These are phyloP conservation scores for Globisporangium radiosum DNA, from an alignment of 352 stramenopile species.

Conservation along the genomic window DNA sequence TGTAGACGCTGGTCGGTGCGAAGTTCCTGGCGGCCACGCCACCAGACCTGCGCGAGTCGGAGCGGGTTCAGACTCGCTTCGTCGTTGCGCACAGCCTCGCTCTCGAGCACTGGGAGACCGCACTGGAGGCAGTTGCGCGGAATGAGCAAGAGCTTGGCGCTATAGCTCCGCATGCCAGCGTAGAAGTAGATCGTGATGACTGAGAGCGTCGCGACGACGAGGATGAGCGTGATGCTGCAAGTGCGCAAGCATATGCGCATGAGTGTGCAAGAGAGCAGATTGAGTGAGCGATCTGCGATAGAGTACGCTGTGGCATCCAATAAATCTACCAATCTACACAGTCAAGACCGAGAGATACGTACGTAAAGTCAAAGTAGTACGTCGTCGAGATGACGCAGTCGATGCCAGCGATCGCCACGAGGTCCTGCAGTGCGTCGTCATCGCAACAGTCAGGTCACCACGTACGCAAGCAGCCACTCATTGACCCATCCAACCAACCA, in stretches of 20 bases:
- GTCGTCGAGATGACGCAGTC: slow-evolving; percentile 69
- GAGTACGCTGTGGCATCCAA: not conserved
- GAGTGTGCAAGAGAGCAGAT: not conserved
- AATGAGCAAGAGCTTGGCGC: slow-evolving; percentile 54
- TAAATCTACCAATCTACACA: no score
- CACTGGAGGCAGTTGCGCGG: slow-evolving; percentile 65
- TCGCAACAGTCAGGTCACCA: not conserved
- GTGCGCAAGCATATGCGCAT: not conserved
- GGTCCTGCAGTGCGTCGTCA: slow-evolving; percentile 28
- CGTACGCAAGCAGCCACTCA: no score
- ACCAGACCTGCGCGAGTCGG: slow-evolving; percentile 36
- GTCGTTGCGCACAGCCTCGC: slow-evolving; percentile 41
- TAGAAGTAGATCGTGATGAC: slow-evolving; percentile 64
- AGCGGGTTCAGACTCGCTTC: slow-evolving; percentile 53
- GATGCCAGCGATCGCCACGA: slow-evolving; percentile 62
- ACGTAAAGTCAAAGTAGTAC: slow-evolving; percentile 79
- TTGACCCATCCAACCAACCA: no score
- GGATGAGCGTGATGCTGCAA: slow-evolving; percentile 39
- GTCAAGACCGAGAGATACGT: slow-evolving; percentile 6
- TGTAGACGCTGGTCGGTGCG: not conserved
- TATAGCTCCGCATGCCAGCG: slow-evolving; percentile 57
- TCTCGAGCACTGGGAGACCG: slow-evolving; percentile 53
- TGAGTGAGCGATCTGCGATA: not conserved
- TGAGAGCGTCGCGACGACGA: slow-evolving; percentile 34
- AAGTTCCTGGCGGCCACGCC: slow-evolving; percentile 16